Conservation (phyloP, 345 rosid genomes). For the Anacardium occidentale region DNA sequence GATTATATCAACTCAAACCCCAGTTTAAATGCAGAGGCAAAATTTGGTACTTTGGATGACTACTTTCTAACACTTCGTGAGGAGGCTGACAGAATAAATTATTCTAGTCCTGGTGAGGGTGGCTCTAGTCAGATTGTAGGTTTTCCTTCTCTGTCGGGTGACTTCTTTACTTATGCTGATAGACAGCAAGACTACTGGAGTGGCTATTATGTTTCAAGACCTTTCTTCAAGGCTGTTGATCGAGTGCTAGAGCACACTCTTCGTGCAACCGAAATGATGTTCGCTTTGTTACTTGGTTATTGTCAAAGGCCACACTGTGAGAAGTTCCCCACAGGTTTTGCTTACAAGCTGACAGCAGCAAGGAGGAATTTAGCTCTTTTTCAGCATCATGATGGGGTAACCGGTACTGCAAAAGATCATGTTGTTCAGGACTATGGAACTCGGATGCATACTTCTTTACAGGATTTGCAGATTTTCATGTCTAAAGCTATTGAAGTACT, state of each 20-base stretch:
- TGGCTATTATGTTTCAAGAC: constrained; percentile 98
- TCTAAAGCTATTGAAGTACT: constrained; percentile 88
- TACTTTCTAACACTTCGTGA: constrained; percentile 76
- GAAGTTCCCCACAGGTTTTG: constrained; percentile 67
- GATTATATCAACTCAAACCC: constrained; percentile 90
- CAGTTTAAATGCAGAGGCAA: constrained; percentile 77
- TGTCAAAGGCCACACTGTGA: constrained; percentile 89
- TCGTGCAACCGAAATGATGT: constrained; percentile 87
- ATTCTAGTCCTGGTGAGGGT: constrained; percentile 74
- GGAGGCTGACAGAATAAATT: constrained; percentile 72
- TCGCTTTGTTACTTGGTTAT: constrained; percentile 78
- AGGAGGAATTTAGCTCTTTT: constrained; percentile 96
- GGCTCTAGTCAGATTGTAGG: constrained; percentile 80
- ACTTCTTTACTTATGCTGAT: constrained; percentile 96
- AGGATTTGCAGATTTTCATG: constrained; percentile 91
- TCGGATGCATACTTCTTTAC: constrained; percentile 89
- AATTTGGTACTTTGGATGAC: constrained; percentile 91
- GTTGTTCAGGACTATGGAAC: constrained; percentile 90
- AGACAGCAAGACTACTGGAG: constrained; percentile 97
- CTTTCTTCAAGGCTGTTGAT: constrained; percentile 97
- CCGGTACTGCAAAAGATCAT: constrained; percentile 94
- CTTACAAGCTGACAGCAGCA: constrained; percentile 88
- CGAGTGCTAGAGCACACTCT: constrained; percentile 88
- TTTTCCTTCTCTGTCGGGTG: constrained; percentile 96
- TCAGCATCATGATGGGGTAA: constrained; percentile 99